Evolutionary conservation across 306 rosid genomes (phyloP).

Genomic region (Cucurbita maxima): DNA sequence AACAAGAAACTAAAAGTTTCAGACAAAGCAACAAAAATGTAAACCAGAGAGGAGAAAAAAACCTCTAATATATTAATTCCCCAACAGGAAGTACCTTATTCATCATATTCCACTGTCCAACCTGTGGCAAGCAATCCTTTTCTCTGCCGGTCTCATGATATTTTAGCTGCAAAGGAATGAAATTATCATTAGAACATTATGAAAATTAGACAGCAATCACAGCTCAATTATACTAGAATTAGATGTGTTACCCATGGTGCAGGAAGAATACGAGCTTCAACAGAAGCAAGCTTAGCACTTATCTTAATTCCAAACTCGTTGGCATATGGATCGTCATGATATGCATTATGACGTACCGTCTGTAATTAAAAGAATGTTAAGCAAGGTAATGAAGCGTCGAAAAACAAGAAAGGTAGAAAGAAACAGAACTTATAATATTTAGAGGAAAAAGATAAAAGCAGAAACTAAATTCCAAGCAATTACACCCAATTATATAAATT

Average conservation of each 20-base stretch:
- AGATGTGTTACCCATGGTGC: slow-evolving; percentile 60
- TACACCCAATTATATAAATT: neutral
- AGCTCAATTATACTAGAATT: neutral
- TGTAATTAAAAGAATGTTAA: slow-evolving; percentile 12
- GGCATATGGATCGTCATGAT: slow-evolving; percentile 72
- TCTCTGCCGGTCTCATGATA: slow-evolving; percentile 95
- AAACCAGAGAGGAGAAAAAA: neutral
- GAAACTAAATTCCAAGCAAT: neutral
- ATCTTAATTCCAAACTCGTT: slow-evolving; percentile 82
- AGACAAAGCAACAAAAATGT: neutral
- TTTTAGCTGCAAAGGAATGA: slow-evolving; percentile 43
- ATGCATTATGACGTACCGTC: slow-evolving; percentile 87
- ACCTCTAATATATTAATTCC: neutral
- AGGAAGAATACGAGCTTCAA: slow-evolving; percentile 97
- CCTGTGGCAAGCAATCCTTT: slow-evolving; percentile 84
- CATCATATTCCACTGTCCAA: slow-evolving; percentile 99
- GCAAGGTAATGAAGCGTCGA: neutral
- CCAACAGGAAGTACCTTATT: slow-evolving; percentile 42
- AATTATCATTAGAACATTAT: neutral
- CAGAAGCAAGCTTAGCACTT: slow-evolving; percentile 80
- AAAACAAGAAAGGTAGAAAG: neutral
- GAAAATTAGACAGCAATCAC: neutral
- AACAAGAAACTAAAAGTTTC: neutral
- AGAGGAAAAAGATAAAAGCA: neutral
- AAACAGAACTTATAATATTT: neutral